Conservation (phyloP, 805 yeast species). For the Geotrichum ghanense region DNA sequence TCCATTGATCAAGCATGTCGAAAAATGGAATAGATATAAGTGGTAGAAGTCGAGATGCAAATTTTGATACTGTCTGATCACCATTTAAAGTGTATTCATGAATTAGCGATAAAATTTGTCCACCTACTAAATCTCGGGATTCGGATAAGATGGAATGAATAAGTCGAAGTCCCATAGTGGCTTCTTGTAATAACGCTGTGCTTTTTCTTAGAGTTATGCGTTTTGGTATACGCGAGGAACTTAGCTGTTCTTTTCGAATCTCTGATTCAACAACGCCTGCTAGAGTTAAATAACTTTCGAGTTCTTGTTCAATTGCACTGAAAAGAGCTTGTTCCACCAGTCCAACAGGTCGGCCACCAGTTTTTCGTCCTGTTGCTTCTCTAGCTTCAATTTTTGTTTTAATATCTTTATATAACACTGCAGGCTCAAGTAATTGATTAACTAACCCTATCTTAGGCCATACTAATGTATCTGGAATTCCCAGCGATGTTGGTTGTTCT, state of each 20-base stretch:
- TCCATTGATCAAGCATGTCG: conserved; percentile 53
- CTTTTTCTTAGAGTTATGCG: conserved; percentile 22
- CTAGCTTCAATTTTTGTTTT: conserved; percentile 17
- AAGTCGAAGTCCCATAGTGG: conserved; percentile 47
- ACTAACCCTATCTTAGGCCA: conserved; percentile 47
- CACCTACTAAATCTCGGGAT: conserved; percentile 30
- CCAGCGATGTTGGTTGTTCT: conserved; percentile 7
- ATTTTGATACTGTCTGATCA: conserved; percentile 37
- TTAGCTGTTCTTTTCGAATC: conserved; percentile 18
- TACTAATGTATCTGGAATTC: conserved; percentile 27
- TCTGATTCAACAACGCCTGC: conserved; percentile 36
- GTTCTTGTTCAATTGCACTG: conserved; percentile 33
- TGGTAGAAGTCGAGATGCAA: conserved; percentile 35
- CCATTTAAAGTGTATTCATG: conserved; percentile 48
- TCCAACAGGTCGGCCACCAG: conserved; percentile 23
- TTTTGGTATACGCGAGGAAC: conserved; percentile 20
- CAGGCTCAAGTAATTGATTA: conserved; percentile 56
- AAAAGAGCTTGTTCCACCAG: conserved; percentile 54
- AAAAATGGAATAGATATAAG: conserved; percentile 48
- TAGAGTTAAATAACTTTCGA: conserved; percentile 32
- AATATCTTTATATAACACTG: conserved; percentile 47
- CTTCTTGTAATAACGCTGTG: conserved; percentile 34
- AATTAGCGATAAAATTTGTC: conserved; percentile 43
- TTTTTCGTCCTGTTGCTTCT: neutral
- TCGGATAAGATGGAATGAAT: conserved; percentile 33